A percentile compares a stretch with the other conserved stretches of the same genome.
phyloP scores from a whole-genome alignment of 331 rosid genomes.

The Quercus tomentella region DNA sequence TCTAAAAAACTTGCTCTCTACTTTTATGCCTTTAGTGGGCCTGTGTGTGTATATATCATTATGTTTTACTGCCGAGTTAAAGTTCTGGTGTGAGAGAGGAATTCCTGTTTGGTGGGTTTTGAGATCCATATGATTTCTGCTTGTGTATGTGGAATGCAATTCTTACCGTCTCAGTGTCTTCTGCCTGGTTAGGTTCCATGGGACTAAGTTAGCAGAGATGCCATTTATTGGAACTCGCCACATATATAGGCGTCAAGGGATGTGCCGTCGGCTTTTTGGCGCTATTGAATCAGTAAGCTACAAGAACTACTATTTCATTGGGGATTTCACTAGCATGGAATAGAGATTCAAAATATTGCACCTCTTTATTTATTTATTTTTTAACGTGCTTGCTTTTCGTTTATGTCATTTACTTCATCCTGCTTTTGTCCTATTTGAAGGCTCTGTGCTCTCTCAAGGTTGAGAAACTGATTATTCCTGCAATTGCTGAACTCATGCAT shows the following conservation, averaged over 20 bases:
- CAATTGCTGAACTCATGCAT: constrained; percentile 82
- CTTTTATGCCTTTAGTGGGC: too few species aligned
- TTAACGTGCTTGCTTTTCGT: constrained; percentile 1
- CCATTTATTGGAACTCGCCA: constrained; percentile 98
- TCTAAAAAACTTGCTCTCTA: too few species aligned
- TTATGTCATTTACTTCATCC: constrained; percentile 13
- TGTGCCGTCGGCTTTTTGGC: constrained; percentile 92
- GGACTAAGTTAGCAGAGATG: constrained; percentile 96
- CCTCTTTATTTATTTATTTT: constrained; percentile 6
- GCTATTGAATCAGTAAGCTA: constrained; percentile 82
- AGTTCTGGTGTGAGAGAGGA: background rate
- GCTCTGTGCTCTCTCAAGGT: constrained; percentile 78
- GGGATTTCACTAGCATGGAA: constrained; percentile 14
- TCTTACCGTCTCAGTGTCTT: background rate
- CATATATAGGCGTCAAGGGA: constrained; percentile 91
- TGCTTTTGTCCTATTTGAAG: constrained; percentile 35
- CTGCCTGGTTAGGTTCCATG: constrained; percentile 71
- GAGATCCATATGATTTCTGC: background rate
- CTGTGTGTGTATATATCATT: background rate
- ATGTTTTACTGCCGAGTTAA: background rate
- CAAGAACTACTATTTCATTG: constrained; percentile 8
- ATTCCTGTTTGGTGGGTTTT: constrained; percentile 2
- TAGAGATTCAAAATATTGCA: constrained; percentile 5
- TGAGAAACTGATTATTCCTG: constrained; percentile 89
- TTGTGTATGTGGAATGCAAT: background rate